Evolutionary conservation across 2,329 filamentous ascomycete genomes (phyloP), one percentile per base, ranked within the genome.

Genomic region (Xylaria sp.): DNA sequence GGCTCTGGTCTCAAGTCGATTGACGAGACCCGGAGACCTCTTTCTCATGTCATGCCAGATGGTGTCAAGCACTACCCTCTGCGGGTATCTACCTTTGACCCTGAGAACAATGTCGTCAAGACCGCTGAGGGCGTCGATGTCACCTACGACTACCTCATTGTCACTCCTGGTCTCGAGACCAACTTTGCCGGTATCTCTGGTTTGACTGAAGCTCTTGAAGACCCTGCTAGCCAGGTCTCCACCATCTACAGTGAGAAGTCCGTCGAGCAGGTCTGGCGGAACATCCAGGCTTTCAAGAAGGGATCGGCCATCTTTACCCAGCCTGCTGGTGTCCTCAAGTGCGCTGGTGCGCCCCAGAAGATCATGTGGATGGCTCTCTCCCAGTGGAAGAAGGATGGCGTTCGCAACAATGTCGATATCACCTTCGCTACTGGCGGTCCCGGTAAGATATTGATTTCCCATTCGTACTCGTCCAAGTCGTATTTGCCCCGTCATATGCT

Each of bases 331-430:
- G 57, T 73, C 57, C 74, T 76, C 65, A 76, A 76, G 66, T 76
- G 74, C 35, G 74, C 74, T 9, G 74, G 74, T 11, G 74, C 73
- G 1, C 74, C 74, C 2, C 74, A 76, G 60, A 76, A 76, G 68
- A 70, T 75, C 59, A 67, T 76, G 66, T 76, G 74, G 74, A 74
- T 76, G 72, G 74, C 73, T 2, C 66, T 75, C 23, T 73, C 71
- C 7, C 71, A 75, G 59, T 76, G 74, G 74, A 65, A 73, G 59
- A 67, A 69, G 13, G 69, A 73, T 16, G 72, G 70, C 8, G 68
- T 74, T 7, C 65, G 71, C 30, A 64, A 68, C 49, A 62, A 70
- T 18, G 71, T 76, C 46, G 62, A 70, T 23, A 68, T 72, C 0
- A 66, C 67, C 9, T 76, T 75, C 34, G 73, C 74, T 8, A 76